Evolutionary conservation across 2,329 filamentous ascomycete species (phyloP), one percentile per base, ranked within the genome.

Genomic region (Pestalotiopsis sp.): DNA sequence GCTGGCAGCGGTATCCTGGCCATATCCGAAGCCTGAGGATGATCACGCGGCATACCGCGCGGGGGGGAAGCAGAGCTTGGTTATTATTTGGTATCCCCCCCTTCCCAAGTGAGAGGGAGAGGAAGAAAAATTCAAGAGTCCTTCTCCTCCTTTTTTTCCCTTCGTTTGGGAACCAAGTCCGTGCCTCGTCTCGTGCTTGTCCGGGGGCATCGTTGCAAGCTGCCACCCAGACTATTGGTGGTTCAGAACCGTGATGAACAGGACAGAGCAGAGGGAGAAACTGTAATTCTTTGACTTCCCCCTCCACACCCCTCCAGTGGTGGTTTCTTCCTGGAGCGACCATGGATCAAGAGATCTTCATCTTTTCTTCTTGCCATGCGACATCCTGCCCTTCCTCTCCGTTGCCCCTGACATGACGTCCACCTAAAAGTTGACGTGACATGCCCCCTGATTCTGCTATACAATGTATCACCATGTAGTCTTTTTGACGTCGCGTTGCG

Each of bases 1-100:
- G 11, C 31, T 62, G 14, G 59, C 59, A 62, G 27, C 59, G 59
- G 59, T 62, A 62, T 62, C 59, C 59, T 62, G 25, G 59, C 31
- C 27, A 62, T 13, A 17, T 12, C 31, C 59, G 25, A 59, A 62
- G n/a, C 27, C 13, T 20, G 59, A 20, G 31, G n/a, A 38, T 20
- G 59, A 62, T 62, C 59, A 39, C 27, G 31, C 59, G 27, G 45
- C 59, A 62, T 59, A 27, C 27, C 4, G 57, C 31, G 31, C 31
- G 57, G 59, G 59, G 36, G 58, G 14, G 17, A 36, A 20, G 27
- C 27, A 36, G 31, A 36, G n/a, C 25, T 27, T 62, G 31, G 36
- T 27, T 13, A 36, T 62, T 13, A 11, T 31, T 39, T 27, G 14
- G 59, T n/a, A n/a, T 39, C 12, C 31, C 36, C 59, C n/a, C 25